These are phyloP conservation scores for Sambucus nigra DNA, from an alignment of 129 eudicot species.

Conservation along the genomic window DNA sequence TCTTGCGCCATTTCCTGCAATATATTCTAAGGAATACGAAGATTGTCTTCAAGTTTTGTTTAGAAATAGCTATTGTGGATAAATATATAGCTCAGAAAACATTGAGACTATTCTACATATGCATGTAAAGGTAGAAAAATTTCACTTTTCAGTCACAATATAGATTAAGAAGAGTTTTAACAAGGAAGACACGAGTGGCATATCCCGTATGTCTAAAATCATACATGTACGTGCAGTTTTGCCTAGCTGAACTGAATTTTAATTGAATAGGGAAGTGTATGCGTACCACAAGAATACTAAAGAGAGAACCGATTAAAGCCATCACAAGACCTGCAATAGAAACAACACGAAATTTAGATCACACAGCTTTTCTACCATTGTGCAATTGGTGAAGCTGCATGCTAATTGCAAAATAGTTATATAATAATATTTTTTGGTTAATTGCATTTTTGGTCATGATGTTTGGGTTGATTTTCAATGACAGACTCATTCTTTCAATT, in stretches of 20 bases:
- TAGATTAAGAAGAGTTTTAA: not conserved
- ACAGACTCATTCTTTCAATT: too few relatives aligned
- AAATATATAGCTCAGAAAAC: not conserved
- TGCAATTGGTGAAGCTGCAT: not conserved
- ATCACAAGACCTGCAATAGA: constrained; percentile 53
- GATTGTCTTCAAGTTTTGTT: not conserved
- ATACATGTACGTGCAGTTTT: not conserved
- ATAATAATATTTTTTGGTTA: too few relatives aligned
- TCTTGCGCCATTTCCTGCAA: too few relatives aligned
- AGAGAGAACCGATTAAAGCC: constrained; percentile 60
- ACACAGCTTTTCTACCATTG: too few relatives aligned
- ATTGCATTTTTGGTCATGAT: too few relatives aligned
- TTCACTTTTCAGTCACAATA: not conserved
- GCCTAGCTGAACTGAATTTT: not conserved
- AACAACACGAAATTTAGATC: constrained; percentile 10
- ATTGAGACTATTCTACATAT: not conserved
- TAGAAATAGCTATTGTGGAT: not conserved
- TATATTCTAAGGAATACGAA: not conserved
- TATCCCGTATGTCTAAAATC: not conserved
- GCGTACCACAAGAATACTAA: constrained; percentile 58
- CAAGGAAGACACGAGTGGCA: not conserved
- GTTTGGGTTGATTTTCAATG: too few relatives aligned
- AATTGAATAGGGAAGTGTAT: constrained; percentile 5
- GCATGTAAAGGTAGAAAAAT: not conserved
- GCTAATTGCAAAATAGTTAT: not conserved